These are phyloP conservation scores for Claviceps pusilla DNA, from an alignment of 2,329 filamentous ascomycete genomes.

Conservation along the genomic window DNA sequence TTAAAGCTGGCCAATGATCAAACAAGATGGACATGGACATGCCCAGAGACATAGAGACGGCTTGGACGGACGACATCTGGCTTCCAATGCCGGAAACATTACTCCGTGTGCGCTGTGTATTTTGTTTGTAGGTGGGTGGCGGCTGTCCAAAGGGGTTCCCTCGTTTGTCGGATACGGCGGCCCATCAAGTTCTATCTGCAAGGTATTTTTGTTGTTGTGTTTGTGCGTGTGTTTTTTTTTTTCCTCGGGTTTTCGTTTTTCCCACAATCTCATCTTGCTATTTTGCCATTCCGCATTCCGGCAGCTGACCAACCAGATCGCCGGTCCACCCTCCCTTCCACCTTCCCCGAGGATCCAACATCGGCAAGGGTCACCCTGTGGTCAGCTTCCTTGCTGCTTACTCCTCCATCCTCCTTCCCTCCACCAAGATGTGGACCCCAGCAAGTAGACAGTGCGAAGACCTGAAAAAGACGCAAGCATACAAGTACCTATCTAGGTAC, in stretches of 20 bases:
- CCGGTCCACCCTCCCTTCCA: not conserved
- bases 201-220: not conserved
- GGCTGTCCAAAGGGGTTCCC: not conserved
- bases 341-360: not conserved
- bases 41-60: not conserved
- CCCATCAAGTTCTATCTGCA: too few species aligned
- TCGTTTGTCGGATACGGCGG: not conserved
- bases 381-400: not conserved
- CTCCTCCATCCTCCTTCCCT: not conserved
- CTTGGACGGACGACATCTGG: not conserved
- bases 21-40: not conserved
- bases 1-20: not conserved
- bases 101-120: not conserved
- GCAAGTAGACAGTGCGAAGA: too few species aligned
- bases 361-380: not conserved
- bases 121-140: not conserved
- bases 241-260: not conserved
- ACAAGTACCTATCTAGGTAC: not conserved
- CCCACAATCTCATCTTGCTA: not conserved
- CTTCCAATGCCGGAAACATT: not conserved
- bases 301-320: not conserved
- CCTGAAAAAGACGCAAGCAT: too few species aligned
- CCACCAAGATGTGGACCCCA: not conserved
- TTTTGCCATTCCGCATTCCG: not conserved
- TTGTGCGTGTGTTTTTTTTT: too few species aligned